Conservation (phyloP, 2,329 filamentous ascomycete species). For the Hymenoscyphus repandus region DNA sequence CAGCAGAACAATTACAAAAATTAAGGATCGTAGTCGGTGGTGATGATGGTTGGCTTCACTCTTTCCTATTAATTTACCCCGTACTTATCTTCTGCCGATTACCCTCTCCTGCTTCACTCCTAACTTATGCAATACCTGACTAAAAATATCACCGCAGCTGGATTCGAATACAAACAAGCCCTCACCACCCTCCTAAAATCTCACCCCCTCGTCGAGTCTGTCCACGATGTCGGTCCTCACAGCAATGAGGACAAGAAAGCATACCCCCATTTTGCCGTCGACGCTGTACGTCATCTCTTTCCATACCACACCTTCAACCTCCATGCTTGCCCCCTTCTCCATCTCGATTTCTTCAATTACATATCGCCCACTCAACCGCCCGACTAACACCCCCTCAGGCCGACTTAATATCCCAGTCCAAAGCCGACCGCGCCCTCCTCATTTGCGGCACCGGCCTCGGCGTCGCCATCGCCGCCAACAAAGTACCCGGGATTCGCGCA, state of each 20-base stretch:
- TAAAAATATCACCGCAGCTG: conserved; percentile 31
- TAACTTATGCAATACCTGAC: background rate
- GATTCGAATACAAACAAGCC: conserved; percentile 71
- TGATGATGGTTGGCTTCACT: conserved; percentile 36
- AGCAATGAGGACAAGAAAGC: conserved; percentile 67
- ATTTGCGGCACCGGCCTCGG: conserved; percentile 86
- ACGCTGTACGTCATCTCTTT: conserved; percentile 47
- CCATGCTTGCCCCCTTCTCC: background rate
- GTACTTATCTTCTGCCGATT: background rate
- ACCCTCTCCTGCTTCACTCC: background rate
- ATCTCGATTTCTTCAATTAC: background rate
- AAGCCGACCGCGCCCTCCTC: conserved; percentile 71
- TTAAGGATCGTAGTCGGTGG: conserved; percentile 58
- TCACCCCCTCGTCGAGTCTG: conserved; percentile 59
- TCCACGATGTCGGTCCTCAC: conserved; percentile 69
- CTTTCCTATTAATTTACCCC: background rate
- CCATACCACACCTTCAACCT: too few species aligned
- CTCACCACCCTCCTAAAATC: conserved; percentile 68
- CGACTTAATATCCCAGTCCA: conserved; percentile 51
- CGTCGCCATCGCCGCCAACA: conserved; percentile 86
- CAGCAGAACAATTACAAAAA: conserved; percentile 6
- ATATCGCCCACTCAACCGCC: background rate
- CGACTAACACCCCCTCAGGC: conserved; percentile 34
- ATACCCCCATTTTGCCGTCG: conserved; percentile 74
- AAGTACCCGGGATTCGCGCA: conserved; percentile 77